Conservation (phyloP, 2,329 filamentous ascomycete species). For the Byssoonygena ceratinophila region DNA sequence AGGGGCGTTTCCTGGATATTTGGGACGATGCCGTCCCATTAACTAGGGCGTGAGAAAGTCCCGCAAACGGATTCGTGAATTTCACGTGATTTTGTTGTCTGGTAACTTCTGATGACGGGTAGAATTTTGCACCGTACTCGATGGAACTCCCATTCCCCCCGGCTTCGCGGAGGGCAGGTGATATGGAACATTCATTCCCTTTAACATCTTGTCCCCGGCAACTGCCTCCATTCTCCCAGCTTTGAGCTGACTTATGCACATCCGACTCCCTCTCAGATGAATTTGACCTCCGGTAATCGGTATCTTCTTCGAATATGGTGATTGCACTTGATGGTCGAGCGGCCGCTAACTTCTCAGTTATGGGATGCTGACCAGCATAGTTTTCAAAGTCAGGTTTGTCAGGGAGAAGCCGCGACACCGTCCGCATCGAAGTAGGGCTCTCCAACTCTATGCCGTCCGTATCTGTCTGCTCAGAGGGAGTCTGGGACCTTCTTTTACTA, state of each 20-base stretch:
- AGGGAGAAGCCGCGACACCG: constrained; percentile 9
- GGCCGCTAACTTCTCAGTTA: constrained; percentile 5
- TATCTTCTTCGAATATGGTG: constrained; percentile 12
- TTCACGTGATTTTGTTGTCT: neutral
- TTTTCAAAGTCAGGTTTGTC: constrained; percentile 9
- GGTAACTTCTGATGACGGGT: neutral
- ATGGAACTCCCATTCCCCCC: neutral
- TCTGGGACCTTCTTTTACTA: neutral
- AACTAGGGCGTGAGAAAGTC: neutral
- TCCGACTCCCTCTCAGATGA: neutral
- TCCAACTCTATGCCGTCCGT: constrained; percentile 5
- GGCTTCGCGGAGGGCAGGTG: neutral
- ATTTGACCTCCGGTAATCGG: neutral
- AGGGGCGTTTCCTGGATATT: neutral
- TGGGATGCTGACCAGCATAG: neutral
- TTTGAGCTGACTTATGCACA: neutral
- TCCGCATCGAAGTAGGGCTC: constrained; percentile 10
- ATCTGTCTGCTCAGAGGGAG: neutral
- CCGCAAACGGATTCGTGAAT: constrained; percentile 3
- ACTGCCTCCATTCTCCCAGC: neutral
- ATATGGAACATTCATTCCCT: neutral
- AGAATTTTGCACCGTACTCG: neutral
- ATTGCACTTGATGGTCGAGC: constrained; percentile 6
- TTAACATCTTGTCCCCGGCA: neutral
- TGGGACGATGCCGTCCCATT: neutral